Evolutionary conservation across 2,329 filamentous ascomycete genomes (phyloP).

Genomic region (Penicillium digitatum): DNA sequence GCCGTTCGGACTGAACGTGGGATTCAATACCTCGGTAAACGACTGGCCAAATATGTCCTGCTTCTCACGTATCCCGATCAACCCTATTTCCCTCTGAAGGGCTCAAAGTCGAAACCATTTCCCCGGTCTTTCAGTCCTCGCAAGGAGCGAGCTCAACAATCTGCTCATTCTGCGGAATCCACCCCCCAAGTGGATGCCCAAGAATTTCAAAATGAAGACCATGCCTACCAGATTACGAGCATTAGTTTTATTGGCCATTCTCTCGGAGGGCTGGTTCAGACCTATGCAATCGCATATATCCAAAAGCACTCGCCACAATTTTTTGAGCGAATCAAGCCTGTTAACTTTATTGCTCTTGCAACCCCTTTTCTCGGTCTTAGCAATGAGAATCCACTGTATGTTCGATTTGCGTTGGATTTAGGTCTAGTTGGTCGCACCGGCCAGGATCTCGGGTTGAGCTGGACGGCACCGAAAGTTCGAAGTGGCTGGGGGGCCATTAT

Average conservation of each 20-base stretch:
- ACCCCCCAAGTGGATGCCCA: constrained; percentile 38
- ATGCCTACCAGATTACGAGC: constrained; percentile 78
- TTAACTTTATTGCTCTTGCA: constrained; percentile 87
- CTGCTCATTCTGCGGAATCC: constrained; percentile 37
- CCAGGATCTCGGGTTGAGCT: constrained; percentile 89
- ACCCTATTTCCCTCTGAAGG: constrained; percentile 69
- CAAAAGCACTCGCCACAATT: constrained; percentile 92
- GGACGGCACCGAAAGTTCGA: constrained; percentile 79
- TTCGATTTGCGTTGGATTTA: constrained; percentile 95
- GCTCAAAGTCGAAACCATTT: constrained; percentile 48
- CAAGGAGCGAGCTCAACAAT: constrained; percentile 30
- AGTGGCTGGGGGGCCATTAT: constrained; percentile 88
- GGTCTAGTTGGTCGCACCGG: constrained; percentile 93
- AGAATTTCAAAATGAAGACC: constrained; percentile 39
- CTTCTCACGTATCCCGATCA: constrained; percentile 91
- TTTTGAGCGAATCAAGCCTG: constrained; percentile 76
- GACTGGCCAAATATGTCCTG: constrained; percentile 85
- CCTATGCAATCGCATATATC: constrained; percentile 92
- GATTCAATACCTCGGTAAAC: constrained; percentile 94
- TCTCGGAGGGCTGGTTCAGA: constrained; percentile 83
- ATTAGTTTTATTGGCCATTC: constrained; percentile 95
- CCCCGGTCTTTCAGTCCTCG: constrained; percentile 47
- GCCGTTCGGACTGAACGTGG: constrained; percentile 87
- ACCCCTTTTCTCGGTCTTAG: constrained; percentile 86
- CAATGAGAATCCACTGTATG: constrained; percentile 95